A percentile compares a stretch with the other conserved stretches of the same genome.
These are phyloP conservation scores for Spongiforma sp. DNA, from an alignment of 1,284 basidiomycete genomes.

Conservation along the genomic window DNA sequence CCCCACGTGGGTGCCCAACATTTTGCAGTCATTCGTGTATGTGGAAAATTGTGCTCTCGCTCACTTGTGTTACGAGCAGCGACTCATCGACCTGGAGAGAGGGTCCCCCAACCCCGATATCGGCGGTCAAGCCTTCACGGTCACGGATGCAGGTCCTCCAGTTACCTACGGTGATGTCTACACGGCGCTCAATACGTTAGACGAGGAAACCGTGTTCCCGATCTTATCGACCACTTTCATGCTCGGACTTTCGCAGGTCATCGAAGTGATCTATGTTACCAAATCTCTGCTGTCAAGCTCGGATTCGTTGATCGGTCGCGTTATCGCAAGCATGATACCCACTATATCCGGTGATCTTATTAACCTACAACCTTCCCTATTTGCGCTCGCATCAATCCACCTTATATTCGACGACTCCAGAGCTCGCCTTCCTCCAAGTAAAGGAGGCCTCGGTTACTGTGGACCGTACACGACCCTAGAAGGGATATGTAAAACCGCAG, in stretches of 20 bases:
- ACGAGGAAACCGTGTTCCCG: slow-evolving; percentile 57
- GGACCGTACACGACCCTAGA: slow-evolving; percentile 63
- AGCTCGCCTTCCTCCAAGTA: slow-evolving; percentile 57
- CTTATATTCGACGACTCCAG: slow-evolving; percentile 74
- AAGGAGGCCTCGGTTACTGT: slow-evolving; percentile 71
- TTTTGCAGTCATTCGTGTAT: slow-evolving; percentile 67
- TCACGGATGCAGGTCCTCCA: slow-evolving; percentile 67
- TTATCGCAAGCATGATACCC: slow-evolving; percentile 50
- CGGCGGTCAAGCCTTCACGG: slow-evolving; percentile 68
- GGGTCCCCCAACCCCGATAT: slow-evolving; percentile 60
- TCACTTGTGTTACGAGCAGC: slow-evolving; percentile 72
- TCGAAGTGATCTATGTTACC: slow-evolving; percentile 60
- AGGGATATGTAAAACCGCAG: slow-evolving; percentile 56
- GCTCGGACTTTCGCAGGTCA: slow-evolving; percentile 55
- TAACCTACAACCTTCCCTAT: slow-evolving; percentile 72
- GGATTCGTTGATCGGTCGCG: slow-evolving; percentile 34
- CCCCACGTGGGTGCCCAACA: slow-evolving; percentile 63
- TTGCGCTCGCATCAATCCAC: slow-evolving; percentile 64
- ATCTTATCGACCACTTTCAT: slow-evolving; percentile 58
- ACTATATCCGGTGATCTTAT: slow-evolving; percentile 56
- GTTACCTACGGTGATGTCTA: slow-evolving; percentile 67
- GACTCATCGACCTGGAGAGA: slow-evolving; percentile 55
- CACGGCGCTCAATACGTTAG: slow-evolving; percentile 51
- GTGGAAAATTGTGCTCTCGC: slow-evolving; percentile 76
- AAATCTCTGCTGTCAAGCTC: slow-evolving; percentile 44